Conservation (phyloP, 176 grass and related monocot species). For the Musa schizocarpa region DNA sequence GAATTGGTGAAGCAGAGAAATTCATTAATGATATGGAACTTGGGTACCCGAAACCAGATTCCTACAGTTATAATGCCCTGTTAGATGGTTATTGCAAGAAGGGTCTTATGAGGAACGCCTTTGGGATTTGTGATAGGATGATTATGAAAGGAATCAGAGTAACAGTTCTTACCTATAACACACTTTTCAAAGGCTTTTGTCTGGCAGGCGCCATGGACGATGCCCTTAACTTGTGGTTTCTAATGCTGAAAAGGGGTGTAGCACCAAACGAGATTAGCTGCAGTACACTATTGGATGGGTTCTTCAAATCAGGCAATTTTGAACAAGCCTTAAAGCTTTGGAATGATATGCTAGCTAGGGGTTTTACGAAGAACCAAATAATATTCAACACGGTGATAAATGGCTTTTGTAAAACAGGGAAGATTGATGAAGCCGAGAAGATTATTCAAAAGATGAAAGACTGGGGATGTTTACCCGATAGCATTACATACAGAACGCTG, state of each 20-base stretch:
- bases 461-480: constrained; percentile 50
- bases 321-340: constrained; percentile 66
- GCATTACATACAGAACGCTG: constrained; percentile 69
- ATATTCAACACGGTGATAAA: constrained; percentile 64
- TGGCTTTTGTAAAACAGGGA: constrained; percentile 64
- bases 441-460: constrained; percentile 55
- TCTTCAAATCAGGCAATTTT: constrained; percentile 57
- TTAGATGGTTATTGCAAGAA: constrained; percentile 77
- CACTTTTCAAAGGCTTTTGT: constrained; percentile 84
- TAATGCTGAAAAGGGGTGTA: constrained; percentile 79
- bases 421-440: constrained; percentile 52
- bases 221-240: constrained; percentile 74
- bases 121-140: constrained; percentile 55
- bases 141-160: constrained; percentile 38
- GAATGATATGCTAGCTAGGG: constrained; percentile 83
- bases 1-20: constrained; percentile 50
- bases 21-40: constrained; percentile 56
- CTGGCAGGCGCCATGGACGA: constrained; percentile 42
- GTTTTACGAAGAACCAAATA: constrained; percentile 44
- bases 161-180: constrained; percentile 63
- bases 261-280: constrained; percentile 81
- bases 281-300: constrained; percentile 65
- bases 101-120: constrained; percentile 64
- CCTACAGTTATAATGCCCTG: constrained; percentile 84
- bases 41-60: constrained; percentile 31